These are phyloP conservation scores for Carex parvula DNA, from an alignment of 176 grass and related monocot genomes.

Conservation along the genomic window DNA sequence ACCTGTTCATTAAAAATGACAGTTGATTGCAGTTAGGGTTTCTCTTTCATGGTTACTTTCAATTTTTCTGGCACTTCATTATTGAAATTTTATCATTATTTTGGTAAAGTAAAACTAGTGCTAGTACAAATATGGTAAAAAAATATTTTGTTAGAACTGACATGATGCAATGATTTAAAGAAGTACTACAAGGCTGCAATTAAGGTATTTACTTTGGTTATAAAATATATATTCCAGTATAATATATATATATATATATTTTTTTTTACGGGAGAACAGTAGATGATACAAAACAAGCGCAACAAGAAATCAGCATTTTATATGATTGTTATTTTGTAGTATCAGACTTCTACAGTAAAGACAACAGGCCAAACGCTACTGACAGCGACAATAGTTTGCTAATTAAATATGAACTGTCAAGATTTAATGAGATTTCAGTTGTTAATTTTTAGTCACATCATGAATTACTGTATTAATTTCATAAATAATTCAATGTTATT, in stretches of 20 bases:
- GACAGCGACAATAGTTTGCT: not conserved
- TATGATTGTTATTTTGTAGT: not conserved
- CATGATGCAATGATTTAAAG: not conserved
- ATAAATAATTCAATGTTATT: not conserved
- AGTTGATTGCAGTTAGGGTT: not conserved
- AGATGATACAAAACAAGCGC: not conserved
- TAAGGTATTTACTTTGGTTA: not conserved
- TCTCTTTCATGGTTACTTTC: not conserved
- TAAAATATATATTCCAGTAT: not conserved
- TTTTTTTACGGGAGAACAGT: not conserved
- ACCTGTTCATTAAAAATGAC: constrained; percentile 29
- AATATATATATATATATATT: no score
- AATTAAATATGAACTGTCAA: not conserved
- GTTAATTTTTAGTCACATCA: constrained; percentile 1
- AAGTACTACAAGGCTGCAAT: not conserved
- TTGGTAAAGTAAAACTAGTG: not conserved
- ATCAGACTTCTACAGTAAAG: not conserved
- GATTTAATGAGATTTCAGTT: not conserved
- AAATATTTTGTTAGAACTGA: not conserved
- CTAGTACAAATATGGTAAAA: not conserved
- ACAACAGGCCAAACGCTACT: not conserved
- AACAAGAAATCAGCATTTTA: not conserved
- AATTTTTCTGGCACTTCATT: not conserved
- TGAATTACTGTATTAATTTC: not conserved
- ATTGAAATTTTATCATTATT: not conserved